Base-by-base conservation (phyloP, 2,329 filamentous ascomycete species). In the Triangularia setosa region DNA sequence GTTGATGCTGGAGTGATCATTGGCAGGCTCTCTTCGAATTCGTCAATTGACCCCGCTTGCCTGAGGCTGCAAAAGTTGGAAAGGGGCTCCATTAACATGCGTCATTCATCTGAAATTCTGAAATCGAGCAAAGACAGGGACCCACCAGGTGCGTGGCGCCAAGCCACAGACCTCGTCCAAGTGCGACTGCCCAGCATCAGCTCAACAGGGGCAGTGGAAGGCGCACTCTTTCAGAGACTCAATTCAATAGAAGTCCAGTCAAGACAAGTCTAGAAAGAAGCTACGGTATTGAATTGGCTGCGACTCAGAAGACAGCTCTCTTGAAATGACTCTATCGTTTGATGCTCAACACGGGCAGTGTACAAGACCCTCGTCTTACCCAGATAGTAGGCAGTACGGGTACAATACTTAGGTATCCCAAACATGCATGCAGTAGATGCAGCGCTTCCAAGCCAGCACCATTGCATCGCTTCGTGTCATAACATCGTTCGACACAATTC, bases 151-250 rank as follows among this genome's bases (percentile, higher is more conserved):
- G 25, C 40, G 58, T 44, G 24, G 33, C 40, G 55, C 55, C 27
- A 58, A 58, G 55, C 18, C 58, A 6, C 57, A 44, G 40, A 27
- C 25, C 23, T n/a, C n/a, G 52, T 16, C 52, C 35, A 53, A 28
- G 35, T 27, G 21, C 35, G 35, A 60, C 25, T 60, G 23, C 23
- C 33, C 58, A 48, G 40, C n/a, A 21, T 44, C 58, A 60, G 58
- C 58, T 60, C 24, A 44, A 28, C 58, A 60, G 40, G 58, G 70
- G 55, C 74, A 80, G 25, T 4, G 18, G 52, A n/a, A 55, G 21
- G 40, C 40, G 40, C 40, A 21, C 14, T 40, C 33, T 40, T n/a
- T 4, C 33, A n/a, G 7, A 40, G 33, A 40, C 33, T n/a, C 33
- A 33, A 33, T 2, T 33, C 30, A 33, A 33, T n/a, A n/a, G n/a